These are phyloP conservation scores for Eimeria necatrix DNA, from an alignment of 169 alveolate genomes.

Conservation along the genomic window DNA sequence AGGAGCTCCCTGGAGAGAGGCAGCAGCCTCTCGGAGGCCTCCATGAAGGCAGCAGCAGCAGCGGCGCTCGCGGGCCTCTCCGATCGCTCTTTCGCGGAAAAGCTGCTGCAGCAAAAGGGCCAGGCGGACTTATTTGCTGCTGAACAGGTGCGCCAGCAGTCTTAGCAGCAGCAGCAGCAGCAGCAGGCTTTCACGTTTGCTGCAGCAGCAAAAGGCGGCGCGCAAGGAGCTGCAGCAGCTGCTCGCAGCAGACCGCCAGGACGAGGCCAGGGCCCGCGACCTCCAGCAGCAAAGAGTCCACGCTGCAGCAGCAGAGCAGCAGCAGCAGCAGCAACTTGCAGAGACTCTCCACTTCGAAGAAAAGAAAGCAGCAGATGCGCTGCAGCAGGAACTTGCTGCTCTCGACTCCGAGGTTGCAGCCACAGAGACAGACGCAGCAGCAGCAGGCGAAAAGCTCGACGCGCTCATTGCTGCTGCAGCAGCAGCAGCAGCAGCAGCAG, in stretches of 20 bases:
- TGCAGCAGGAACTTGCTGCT: conserved; percentile 28
- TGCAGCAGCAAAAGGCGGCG: background rate
- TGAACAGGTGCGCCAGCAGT: conserved; percentile 32
- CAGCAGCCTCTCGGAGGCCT: conserved; percentile 16
- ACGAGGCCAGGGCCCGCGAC: background rate
- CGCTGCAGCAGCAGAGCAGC: background rate
- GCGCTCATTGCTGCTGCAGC: background rate
- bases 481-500: too few relatives aligned
- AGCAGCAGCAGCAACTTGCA: conserved; percentile 10
- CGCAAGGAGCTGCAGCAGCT: conserved; percentile 2
- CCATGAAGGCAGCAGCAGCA: background rate
- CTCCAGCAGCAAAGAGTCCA: background rate
- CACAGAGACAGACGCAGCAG: conserved; percentile 13
- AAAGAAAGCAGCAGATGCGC: background rate
- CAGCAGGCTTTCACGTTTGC: background rate
- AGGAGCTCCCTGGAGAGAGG: conserved; percentile 38
- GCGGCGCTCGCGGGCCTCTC: conserved; percentile 41
- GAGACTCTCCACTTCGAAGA: background rate
- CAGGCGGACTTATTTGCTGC: conserved; percentile 20
- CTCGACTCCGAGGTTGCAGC: conserved; percentile 42
- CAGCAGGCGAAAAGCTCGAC: conserved; percentile 29
- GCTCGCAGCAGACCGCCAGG: background rate
- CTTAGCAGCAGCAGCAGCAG: background rate
- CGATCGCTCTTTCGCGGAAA: conserved; percentile 30
- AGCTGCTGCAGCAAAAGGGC: conserved; percentile 10